Evolutionary conservation across 495 filamentous ascomycete species (phyloP), one percentile per base, ranked within the genome.

Genomic region (Talaromyces nanjingensis): DNA sequence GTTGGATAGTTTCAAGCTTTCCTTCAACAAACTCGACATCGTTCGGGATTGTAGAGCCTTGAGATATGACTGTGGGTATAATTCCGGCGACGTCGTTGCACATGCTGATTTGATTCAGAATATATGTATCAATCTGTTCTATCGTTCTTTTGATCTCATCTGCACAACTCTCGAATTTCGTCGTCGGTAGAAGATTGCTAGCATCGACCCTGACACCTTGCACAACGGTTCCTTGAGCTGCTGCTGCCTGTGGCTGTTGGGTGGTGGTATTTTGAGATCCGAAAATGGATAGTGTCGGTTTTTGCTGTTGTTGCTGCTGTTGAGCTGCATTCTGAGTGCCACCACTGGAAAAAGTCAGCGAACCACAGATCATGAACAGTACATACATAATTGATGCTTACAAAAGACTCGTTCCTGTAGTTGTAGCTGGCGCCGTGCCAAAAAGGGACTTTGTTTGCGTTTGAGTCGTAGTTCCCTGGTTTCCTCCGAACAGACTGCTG

Each of bases 121-220:
- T 89, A 69, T 83, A 81, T 20, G 82, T 80, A 72, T 98, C 93
- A 65, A 96, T 84, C 12, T 72, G 70, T 59, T 89, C 84, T 52
- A 98, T 88, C 54, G 89, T 72, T 56, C 83, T 83, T 66, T 96
- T 90, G n/a, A 97, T 77, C 39, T 89, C 84, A 67, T 93, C 89
- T 52, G 90, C 84, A 45, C 96, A 86, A 76, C 96, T 93, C 72
- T 88, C 87, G 77, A 92, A 97, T 62, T 94, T 89, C 7, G 94
- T 97, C 0, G 92, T 97, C 5, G 89, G 84, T 11, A 89, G 83
- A 24, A 97, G 79, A 70, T 91, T 87, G 72, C 81, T 83, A 31
- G 89, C 71, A 74, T 92, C 89, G 39, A 96, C 86, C 60, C 88
- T 87, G 18, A 92, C 90, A 6, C 91, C 91, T 6, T 89, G 75